Evolutionary conservation across 2,329 filamentous ascomycete species (phyloP).

Genomic region (Botrytis tulipae): DNA sequence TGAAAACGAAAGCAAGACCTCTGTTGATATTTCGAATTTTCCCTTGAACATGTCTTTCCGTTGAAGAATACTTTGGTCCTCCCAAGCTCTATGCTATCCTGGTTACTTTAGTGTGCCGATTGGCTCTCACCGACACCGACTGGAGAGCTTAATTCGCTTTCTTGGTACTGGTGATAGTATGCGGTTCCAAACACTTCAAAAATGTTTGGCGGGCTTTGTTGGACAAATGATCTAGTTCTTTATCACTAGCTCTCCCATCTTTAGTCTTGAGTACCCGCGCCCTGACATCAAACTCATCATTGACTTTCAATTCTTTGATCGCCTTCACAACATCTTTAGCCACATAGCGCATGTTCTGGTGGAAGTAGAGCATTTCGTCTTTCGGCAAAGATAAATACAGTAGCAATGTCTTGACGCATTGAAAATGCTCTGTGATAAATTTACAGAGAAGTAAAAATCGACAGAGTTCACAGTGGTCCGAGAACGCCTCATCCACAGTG

Average conservation of each 20-base stretch:
- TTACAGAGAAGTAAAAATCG: neutral
- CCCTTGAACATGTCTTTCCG: neutral
- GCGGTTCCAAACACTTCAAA: neutral
- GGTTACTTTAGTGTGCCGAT: neutral
- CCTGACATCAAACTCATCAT: neutral
- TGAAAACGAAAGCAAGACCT: neutral
- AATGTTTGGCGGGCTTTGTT: neutral
- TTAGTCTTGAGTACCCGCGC: neutral
- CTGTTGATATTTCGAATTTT: neutral
- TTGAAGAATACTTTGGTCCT: neutral
- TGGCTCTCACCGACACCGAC: neutral
- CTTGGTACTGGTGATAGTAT: neutral
- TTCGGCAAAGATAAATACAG: neutral
- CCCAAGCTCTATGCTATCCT: no score
- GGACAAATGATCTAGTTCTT: neutral
- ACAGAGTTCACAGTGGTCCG: conserved; percentile 4
- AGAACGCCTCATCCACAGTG: neutral
- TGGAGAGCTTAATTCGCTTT: neutral
- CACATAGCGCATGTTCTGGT: neutral
- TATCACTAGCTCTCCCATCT: neutral
- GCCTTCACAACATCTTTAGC: neutral
- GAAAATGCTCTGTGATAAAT: conserved; percentile 11
- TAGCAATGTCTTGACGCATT: neutral
- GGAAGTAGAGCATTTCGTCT: neutral
- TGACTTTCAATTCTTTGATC: conserved; percentile 1